Conservation (phyloP, 306 rosid species). For the Lablab purpureus region DNA sequence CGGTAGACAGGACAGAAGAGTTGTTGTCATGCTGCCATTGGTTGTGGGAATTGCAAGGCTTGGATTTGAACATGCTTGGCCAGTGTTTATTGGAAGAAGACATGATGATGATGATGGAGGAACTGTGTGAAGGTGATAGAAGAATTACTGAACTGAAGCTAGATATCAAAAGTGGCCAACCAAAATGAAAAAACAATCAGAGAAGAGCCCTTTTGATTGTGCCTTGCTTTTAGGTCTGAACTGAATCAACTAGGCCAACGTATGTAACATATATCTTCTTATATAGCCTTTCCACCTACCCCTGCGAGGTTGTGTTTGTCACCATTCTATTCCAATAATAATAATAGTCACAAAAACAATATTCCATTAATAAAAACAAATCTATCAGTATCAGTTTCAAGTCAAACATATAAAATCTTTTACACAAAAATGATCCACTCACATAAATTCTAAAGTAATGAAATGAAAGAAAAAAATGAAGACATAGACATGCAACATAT, state of each 20-base stretch:
- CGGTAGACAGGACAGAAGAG: slow-evolving; percentile 59
- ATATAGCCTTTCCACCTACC: slow-evolving; percentile 72
- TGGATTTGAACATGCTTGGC: slow-evolving; percentile 98
- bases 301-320: not conserved
- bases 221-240: slow-evolving; percentile 47
- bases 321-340: slow-evolving; percentile 27
- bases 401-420: slow-evolving; percentile 18
- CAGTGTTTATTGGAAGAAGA: slow-evolving; percentile 95
- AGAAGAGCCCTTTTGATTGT: slow-evolving; percentile 52
- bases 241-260: slow-evolving; percentile 46
- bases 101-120: slow-evolving; percentile 52
- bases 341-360: not conserved
- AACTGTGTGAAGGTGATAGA: not conserved
- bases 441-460: not conserved
- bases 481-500: slow-evolving; percentile 51
- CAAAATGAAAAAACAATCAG: slow-evolving; percentile 28
- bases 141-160: slow-evolving; percentile 36
- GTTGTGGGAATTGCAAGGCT: slow-evolving; percentile 73
- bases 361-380: not conserved
- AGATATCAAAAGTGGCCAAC: slow-evolving; percentile 43
- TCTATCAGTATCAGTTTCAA: not conserved
- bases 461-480: not conserved
- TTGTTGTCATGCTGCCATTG: slow-evolving; percentile 85
- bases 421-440: not conserved
- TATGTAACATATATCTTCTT: slow-evolving; percentile 56